phyloP scores from a whole-genome alignment of 1,139 yeast genomes.

The Lodderomyces metapsilosis region DNA sequence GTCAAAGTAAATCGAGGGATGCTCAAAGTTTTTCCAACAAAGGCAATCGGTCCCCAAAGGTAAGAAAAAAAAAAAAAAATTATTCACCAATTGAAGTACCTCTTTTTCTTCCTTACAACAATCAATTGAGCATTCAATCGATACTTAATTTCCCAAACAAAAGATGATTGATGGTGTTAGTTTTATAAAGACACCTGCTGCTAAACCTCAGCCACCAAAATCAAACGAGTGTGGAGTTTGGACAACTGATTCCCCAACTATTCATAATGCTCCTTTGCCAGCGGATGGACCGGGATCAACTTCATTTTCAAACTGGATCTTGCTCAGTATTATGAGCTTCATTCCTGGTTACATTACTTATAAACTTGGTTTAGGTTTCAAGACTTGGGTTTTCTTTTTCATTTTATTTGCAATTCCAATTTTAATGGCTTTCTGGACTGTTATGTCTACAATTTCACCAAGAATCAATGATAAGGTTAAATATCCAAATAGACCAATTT shows the following conservation, averaged over 20 bases:
- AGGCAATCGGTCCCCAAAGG: not conserved
- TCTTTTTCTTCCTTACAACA: not conserved
- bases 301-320: slow-evolving; percentile 65
- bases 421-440: slow-evolving; percentile 79
- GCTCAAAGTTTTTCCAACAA: too few species aligned
- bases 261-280: slow-evolving; percentile 82
- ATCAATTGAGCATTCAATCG: slow-evolving; percentile 9
- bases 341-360: slow-evolving; percentile 65
- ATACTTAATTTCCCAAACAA: not conserved
- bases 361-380: slow-evolving; percentile 72
- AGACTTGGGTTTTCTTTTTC: slow-evolving; percentile 58
- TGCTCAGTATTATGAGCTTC: slow-evolving; percentile 51
- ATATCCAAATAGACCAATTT: slow-evolving; percentile 76
- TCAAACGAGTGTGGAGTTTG: slow-evolving; percentile 54
- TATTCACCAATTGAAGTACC: not conserved
- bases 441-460: slow-evolving; percentile 75
- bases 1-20: too few species aligned
- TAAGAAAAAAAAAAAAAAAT: not conserved
- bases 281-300: slow-evolving; percentile 91
- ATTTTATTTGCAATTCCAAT: slow-evolving; percentile 63
- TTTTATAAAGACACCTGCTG: slow-evolving; percentile 63
- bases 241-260: slow-evolving; percentile 68
- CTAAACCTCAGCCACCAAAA: slow-evolving; percentile 49
- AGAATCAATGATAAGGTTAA: slow-evolving; percentile 76
- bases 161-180: slow-evolving; percentile 46